Evolutionary conservation across 164 flowering plant species (phyloP).

Genomic region (Tinospora cordifolia): DNA sequence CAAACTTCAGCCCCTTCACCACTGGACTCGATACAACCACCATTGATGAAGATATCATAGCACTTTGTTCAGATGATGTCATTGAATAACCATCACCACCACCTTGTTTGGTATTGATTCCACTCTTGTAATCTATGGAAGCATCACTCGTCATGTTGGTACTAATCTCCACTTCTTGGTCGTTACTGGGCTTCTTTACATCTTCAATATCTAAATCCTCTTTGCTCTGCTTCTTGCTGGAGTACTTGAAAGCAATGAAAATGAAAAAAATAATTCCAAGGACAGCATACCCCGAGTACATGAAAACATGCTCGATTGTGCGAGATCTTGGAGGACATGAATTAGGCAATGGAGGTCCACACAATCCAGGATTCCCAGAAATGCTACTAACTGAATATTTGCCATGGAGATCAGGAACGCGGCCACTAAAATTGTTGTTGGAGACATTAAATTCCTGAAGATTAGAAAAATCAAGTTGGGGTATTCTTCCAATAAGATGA

Average conservation of each 20-base stretch:
- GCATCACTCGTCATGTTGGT: conserved; percentile 17
- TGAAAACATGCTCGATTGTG: conserved; percentile 27
- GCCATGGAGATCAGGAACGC: conserved; percentile 27
- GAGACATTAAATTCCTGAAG: conserved; percentile 39
- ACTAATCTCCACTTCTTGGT: conserved; percentile 15
- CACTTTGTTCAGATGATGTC: conserved; percentile 27
- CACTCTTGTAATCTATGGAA: conserved; percentile 24
- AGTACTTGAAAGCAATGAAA: conserved; percentile 24
- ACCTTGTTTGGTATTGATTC: conserved; percentile 7
- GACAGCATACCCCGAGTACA: conserved; percentile 39
- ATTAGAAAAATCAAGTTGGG: conserved; percentile 34
- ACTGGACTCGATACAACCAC: conserved; percentile 35
- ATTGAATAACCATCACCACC: conserved; percentile 17
- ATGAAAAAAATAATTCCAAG: conserved; percentile 22
- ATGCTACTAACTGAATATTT: conserved; percentile 19
- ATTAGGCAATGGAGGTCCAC: conserved; percentile 35
- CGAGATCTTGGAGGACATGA: conserved; percentile 22
- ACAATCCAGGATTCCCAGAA: conserved; percentile 34
- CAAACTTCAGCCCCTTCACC: conserved; percentile 45
- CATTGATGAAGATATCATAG: conserved; percentile 29
- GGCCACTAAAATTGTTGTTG: conserved; percentile 40
- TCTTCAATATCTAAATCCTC: conserved; percentile 6
- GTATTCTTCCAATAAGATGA: conserved; percentile 33
- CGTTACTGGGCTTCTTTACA: conserved; percentile 16
- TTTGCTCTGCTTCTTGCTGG: conserved; percentile 18